Conservation (phyloP, 257 asterid species). For the Rubia yunnanensis region DNA sequence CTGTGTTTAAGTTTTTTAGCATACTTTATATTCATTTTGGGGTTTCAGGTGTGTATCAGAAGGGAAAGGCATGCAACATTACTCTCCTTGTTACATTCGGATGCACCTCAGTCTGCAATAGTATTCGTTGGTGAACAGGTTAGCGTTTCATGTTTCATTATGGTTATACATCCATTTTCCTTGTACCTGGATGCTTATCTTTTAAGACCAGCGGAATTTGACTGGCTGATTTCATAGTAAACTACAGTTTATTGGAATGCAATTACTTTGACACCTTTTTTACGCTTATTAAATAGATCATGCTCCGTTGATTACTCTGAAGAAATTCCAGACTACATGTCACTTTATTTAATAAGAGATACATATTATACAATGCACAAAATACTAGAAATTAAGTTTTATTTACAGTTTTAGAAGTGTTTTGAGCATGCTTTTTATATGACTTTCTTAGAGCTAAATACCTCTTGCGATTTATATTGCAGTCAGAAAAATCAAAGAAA, state of each 20-base stretch:
- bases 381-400: background rate
- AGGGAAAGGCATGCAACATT: constrained; percentile 50
- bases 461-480: constrained; percentile 9
- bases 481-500: constrained; percentile 91
- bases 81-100: constrained; percentile 52
- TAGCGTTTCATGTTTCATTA: constrained; percentile 24
- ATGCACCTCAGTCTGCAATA: constrained; percentile 81
- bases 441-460: background rate
- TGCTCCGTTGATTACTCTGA: background rate
- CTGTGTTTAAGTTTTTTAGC: background rate
- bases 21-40: background rate
- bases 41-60: constrained; percentile 57
- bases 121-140: constrained; percentile 88
- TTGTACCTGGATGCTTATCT: constrained; percentile 2
- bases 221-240: background rate
- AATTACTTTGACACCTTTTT: background rate
- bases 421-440: background rate
- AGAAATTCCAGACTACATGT: background rate
- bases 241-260: background rate
- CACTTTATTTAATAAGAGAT: background rate
- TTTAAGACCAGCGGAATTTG: constrained; percentile 1
- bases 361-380: background rate
- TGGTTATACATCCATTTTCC: background rate
- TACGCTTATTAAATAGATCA: background rate
- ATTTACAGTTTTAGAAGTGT: background rate